Base-by-base conservation (phyloP, 306 rosid species). In the Cicer yamashitae region DNA sequence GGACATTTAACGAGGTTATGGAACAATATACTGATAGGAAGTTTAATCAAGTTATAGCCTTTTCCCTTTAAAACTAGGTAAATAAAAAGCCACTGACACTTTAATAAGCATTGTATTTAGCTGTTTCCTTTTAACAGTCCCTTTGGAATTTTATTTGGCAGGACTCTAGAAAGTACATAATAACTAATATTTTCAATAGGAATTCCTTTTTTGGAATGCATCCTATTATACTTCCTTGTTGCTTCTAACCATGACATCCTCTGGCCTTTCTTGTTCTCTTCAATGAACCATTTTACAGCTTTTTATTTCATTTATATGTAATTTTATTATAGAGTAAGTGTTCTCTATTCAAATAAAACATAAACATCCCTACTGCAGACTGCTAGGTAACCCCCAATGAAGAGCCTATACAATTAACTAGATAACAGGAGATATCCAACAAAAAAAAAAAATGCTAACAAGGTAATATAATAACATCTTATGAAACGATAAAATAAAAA, bases 1-100 rank as follows among this genome's bases (percentile, higher is more conserved):
- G 60, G 63, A 61, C 39, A 78, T 44, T 37, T 63, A 52, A 62
- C 5, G 45, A 50, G 18, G 59, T 63, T 51, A 15, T 72, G 15
- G 57, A 41, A 44, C 14, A 14, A 41, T 73, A 17, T 18, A 45
- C 18, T 46, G 13, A 38, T 66, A 4, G 18, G 69, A 54, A 30
- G 7, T 79, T 71, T 63, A 43, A 34, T 79, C 58, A 62, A 61
- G 73, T 71, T 51, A 10, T 43, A 15, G 9, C 68, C 48, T 63
- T 58, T 58, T 58, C 46, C 8, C 10, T 7, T 44, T 44, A 51
- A 58, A 56, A 43, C 67, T 76, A 34, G 73, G 46, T 53, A 13
- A 18, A 53, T n/a, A 43, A 66, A 22, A 63, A 15, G 17, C 14
- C 46, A 43, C 11, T 43, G 47, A 41, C 4, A 41, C 14, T 10